Base-by-base conservation (phyloP, 306 rosid genomes). In the Inga oerstediana region DNA sequence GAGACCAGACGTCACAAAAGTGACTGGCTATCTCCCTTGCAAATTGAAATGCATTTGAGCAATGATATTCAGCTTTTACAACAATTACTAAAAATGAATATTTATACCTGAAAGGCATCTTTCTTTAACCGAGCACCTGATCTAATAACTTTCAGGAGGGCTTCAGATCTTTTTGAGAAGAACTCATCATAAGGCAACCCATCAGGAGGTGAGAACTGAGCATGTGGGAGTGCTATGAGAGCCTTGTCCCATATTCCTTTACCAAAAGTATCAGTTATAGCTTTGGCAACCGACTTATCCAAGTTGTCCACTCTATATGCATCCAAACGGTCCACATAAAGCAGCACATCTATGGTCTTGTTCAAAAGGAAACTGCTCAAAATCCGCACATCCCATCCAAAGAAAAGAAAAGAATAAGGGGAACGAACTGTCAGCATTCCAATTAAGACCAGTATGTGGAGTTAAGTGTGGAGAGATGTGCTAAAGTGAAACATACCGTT, bases 201-300 rank as follows among this genome's bases (percentile, higher is more conserved):
- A 88, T 92, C 96, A 14, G 93, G 94, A 65, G 96, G 96, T 24
- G 96, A 88, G 67, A 92, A 87, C 84, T 90, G 96, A 49, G 92
- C 93, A 67, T 92, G 96, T 73, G 93, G 87, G 34, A 92, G 90
- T 45, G 88, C 94, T 46, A 92, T 85, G 75, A 89, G 68, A 56
- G 96, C 92, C 85, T 86, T 87, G 62, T 81, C 87, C 96, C 96
- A 92, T 80, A 90, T 88, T 76, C 77, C 90, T 77, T 92, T 90
- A n/a, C 96, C 96, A 74, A 92, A 87, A 84, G 87, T 90, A 44
- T 84, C 85, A 0, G 93, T 84, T 72, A 92, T 92, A 71, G 96
- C 94, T 75, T 71, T 92, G 67, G 89, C 89, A 75, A 90, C 84
- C 80, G 87, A 89, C 86, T 73, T 90, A 86, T 92, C 96, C 91